Evolutionary conservation across 306 rosid genomes (phyloP), one percentile per base, ranked within the genome.

Genomic region (cucumber (Cucumis sativus)): DNA sequence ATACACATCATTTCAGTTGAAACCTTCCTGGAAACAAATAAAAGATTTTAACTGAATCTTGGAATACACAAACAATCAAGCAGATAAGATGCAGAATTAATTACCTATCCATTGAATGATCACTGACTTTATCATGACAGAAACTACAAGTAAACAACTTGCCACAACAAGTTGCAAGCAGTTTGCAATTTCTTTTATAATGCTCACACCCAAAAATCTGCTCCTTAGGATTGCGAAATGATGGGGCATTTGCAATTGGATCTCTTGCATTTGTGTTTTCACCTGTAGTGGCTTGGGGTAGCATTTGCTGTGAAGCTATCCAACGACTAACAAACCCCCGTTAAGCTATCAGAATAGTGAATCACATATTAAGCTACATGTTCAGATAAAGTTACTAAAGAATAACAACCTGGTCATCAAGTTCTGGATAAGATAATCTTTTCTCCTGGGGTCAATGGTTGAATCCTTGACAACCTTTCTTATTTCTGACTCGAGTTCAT

Each of bases 91-190:
- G 21, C 10, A 69, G 40, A 40, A 11, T 6, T 17, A 69, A 35
- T 86, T 87, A 95, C 99, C 99, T 92, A 81, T 95, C 99, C 97
- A 95, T 92, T 33, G 93, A 89, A 82, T 95, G 99, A 81, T 95
- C 97, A 80, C 96, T 95, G 78, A 92, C 97, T 87, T 92, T 95
- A 84, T 95, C 97, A 82, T 95, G 99, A 85, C 97, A 95, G 93
- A 89, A 95, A 80, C 97, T 87, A 85, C 99, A 95, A 41, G 99
- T 80, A 86, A 89, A 92, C 76, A 95, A 84, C 88, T 90, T 90
- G 80, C 93, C 93, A 85, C 99, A 95, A 82, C 99, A 95, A 76
- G 92, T 91, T 86, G 99, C 97, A 64, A 84, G 96, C 70, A 95
- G 90, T 81, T 95, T 95, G 87, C 99, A 95, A 84, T 92, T 95